A percentile compares a stretch with the other conserved stretches of the same genome.
phyloP scores from a whole-genome alignment of 1,139 yeast genomes.

The Yamadazyma spencermartinsiae region DNA sequence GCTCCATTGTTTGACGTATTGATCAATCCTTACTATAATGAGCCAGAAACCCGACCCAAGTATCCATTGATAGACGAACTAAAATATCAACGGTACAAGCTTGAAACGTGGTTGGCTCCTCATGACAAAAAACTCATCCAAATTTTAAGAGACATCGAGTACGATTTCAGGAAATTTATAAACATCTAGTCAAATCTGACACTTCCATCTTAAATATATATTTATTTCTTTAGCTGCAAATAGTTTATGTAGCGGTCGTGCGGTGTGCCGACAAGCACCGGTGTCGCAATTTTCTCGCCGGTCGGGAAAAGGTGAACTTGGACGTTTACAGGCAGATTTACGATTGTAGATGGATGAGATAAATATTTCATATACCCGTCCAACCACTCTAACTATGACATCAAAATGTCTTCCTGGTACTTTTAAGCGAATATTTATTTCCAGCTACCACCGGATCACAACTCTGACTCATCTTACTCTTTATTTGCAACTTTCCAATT shows the following conservation, averaged over 20 bases:
- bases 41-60: constrained; percentile 13
- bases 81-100: constrained; percentile 31
- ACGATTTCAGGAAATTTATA: not conserved
- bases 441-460: too few species aligned
- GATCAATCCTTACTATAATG: constrained; percentile 53
- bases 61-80: constrained; percentile 46
- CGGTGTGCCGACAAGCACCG: too few species aligned
- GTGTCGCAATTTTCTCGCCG: too few species aligned
- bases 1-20: constrained; percentile 59
- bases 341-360: not conserved
- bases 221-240: too few species aligned
- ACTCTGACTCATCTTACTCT: too few species aligned
- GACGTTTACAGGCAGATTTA: not conserved
- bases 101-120: constrained; percentile 47
- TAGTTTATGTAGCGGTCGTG: too few species aligned
- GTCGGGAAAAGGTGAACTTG: too few species aligned
- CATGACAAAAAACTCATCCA: constrained; percentile 7
- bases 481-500: too few species aligned
- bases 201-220: too few species aligned
- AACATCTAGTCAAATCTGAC: not conserved
- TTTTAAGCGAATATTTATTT: too few species aligned
- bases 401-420: too few species aligned
- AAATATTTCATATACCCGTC: not conserved
- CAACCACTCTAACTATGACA: too few species aligned
- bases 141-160: constrained; percentile 13